These are phyloP conservation scores for Punica granatum DNA, from an alignment of 345 rosid genomes.

Conservation along the genomic window DNA sequence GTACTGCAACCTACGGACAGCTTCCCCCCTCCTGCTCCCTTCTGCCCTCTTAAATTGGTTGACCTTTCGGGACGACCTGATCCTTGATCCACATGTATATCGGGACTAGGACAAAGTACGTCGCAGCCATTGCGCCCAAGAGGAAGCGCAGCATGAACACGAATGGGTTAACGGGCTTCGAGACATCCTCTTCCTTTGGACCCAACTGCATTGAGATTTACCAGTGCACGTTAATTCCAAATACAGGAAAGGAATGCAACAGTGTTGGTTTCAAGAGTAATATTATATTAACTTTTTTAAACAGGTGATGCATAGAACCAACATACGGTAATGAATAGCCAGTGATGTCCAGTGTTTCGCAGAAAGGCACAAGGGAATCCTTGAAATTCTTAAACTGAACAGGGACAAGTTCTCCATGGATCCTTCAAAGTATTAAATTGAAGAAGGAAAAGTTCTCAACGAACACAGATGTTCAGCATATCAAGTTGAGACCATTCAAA, in stretches of 20 bases:
- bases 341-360: not conserved
- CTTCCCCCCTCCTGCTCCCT: too few relatives aligned
- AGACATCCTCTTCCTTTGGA: constrained; percentile 80
- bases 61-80: constrained; percentile 72
- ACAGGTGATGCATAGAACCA: not conserved
- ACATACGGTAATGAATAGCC: not conserved
- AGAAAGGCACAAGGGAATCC: not conserved
- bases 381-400: not conserved
- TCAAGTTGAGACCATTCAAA: too few relatives aligned
- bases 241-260: not conserved
- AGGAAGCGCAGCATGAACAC: constrained; percentile 60
- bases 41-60: constrained; percentile 39
- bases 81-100: constrained; percentile 99
- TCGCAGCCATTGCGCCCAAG: constrained; percentile 66
- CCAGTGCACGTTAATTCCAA: not conserved
- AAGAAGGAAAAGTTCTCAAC: too few relatives aligned
- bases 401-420: too few relatives aligned
- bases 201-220: constrained; percentile 54
- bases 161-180: constrained; percentile 59
- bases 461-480: too few relatives aligned
- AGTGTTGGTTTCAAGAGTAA: not conserved
- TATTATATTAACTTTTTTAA: too few relatives aligned
- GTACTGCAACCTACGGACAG: not conserved
- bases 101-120: constrained; percentile 76
- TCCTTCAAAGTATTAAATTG: too few relatives aligned